A percentile compares a stretch with the other conserved stretches of the same genome.
Evolutionary conservation across 1,284 basidiomycete genomes (phyloP).

Genomic region (Irpex sp.): DNA sequence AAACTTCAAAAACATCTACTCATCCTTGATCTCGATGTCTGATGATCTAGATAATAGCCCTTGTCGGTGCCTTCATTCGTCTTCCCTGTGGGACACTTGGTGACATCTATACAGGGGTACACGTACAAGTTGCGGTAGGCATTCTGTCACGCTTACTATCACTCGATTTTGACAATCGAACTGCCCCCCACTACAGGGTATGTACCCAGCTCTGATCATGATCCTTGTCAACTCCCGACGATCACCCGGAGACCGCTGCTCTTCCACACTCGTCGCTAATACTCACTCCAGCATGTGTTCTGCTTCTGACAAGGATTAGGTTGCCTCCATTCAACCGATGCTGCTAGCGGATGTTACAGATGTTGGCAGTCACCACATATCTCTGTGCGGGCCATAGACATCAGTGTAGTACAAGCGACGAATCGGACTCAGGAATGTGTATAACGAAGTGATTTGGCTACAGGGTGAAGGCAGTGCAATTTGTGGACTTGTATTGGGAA

Average conservation of each 20-base stretch:
- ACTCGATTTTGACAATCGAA: too few relatives aligned
- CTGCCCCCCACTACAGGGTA: background rate
- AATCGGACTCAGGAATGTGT: too few relatives aligned
- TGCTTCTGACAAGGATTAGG: background rate
- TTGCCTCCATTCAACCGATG: background rate
- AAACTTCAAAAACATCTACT: too few relatives aligned
- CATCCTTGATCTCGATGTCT: background rate
- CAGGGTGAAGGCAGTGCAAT: too few relatives aligned
- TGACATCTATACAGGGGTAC: background rate
- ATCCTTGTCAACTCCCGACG: background rate
- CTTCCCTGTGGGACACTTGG: background rate
- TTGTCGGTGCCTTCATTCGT: background rate
- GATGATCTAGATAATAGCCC: background rate
- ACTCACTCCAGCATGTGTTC: background rate
- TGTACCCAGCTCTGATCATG: background rate
- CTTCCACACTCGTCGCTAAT: too few relatives aligned
- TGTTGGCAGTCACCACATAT: too few relatives aligned
- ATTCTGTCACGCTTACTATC: background rate
- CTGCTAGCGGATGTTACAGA: too few relatives aligned
- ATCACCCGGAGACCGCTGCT: background rate
- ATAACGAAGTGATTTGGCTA: too few relatives aligned
- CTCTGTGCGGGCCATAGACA: too few relatives aligned
- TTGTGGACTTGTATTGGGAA: too few relatives aligned
- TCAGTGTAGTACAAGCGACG: too few relatives aligned
- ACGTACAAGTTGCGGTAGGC: background rate